Evolutionary conservation across 768 basidiomycete genomes (phyloP).

Genomic region (Chlorophyllum brunneum): DNA sequence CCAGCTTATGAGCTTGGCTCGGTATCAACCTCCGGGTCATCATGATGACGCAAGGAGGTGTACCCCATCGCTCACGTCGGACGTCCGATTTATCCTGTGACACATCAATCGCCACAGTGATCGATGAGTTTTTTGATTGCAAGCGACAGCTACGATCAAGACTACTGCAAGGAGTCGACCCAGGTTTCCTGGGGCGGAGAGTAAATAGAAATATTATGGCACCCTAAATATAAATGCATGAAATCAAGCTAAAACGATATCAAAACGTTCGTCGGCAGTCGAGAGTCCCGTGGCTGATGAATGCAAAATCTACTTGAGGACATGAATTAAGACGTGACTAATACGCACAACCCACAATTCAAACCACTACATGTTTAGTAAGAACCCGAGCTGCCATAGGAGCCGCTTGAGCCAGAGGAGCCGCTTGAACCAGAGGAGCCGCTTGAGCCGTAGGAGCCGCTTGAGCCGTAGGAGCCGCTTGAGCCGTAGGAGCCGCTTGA

Average conservation of each 20-base stretch:
- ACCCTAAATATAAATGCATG: constrained; percentile 38
- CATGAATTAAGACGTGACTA: constrained; percentile 30
- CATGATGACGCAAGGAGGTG: constrained; percentile 8
- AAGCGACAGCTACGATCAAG: not conserved
- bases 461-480: constrained; percentile 9
- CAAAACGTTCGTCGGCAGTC: constrained; percentile 28
- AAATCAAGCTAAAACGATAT: constrained; percentile 30
- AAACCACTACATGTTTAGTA: constrained; percentile 19
- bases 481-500: constrained; percentile 5
- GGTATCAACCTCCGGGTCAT: not conserved
- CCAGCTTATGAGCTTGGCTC: too few species aligned
- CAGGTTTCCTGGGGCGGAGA: constrained; percentile 24
- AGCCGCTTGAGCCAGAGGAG: too few species aligned
- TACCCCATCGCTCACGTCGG: not conserved
- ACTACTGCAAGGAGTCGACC: constrained; percentile 13
- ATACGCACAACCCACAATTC: constrained; percentile 14
- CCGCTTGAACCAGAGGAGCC: constrained; percentile 18
- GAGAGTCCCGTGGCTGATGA: constrained; percentile 20
- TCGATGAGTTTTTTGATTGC: constrained; percentile 3
- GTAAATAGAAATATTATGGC: constrained; percentile 30
- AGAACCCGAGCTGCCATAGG: constrained; percentile 27
- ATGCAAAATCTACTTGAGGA: constrained; percentile 30
- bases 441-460: constrained; percentile 22
- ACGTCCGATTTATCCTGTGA: not conserved
- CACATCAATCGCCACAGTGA: not conserved